These are phyloP conservation scores for Arabis alpina DNA, from an alignment of 345 rosid genomes.

Conservation along the genomic window DNA sequence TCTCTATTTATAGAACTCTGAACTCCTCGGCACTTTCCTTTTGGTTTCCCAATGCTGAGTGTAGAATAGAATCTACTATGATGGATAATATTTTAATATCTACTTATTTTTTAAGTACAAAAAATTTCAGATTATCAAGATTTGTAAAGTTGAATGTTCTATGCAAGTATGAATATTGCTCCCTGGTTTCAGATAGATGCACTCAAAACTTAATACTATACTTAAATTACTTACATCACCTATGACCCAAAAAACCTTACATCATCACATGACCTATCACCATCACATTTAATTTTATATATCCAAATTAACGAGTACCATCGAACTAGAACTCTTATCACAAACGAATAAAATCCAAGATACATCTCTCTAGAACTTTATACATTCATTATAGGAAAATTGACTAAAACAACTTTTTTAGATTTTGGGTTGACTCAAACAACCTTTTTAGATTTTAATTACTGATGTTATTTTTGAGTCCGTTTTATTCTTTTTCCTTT, in stretches of 20 bases:
- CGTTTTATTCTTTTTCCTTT: no score
- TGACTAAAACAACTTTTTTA: no score
- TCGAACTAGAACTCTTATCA: slow-evolving; percentile 27
- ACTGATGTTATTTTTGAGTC: no score
- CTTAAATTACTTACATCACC: slow-evolving; percentile 11
- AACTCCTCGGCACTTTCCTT: slow-evolving; percentile 29
- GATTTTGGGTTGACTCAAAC: no score
- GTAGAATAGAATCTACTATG: slow-evolving; percentile 11
- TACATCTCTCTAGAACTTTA: background rate
- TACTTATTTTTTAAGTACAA: slow-evolving; percentile 5
- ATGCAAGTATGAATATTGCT: slow-evolving; percentile 31
- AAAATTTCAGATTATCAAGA: slow-evolving; percentile 4
- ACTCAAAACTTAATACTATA: slow-evolving; percentile 16
- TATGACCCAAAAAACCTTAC: slow-evolving; percentile 19
- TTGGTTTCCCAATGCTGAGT: slow-evolving; percentile 25
- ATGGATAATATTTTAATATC: background rate
- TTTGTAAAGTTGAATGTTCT: slow-evolving; percentile 25
- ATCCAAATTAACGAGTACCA: slow-evolving; percentile 35
- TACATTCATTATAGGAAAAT: no score
- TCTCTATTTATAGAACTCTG: slow-evolving; percentile 32
- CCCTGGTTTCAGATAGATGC: slow-evolving; percentile 24
- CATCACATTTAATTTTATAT: no score
- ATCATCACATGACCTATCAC: slow-evolving; percentile 34
- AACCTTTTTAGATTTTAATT: no score
- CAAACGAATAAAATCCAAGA: slow-evolving; percentile 13